These are phyloP conservation scores for Neostapfia colusana DNA, from an alignment of 176 grass and related monocot species.

Conservation along the genomic window DNA sequence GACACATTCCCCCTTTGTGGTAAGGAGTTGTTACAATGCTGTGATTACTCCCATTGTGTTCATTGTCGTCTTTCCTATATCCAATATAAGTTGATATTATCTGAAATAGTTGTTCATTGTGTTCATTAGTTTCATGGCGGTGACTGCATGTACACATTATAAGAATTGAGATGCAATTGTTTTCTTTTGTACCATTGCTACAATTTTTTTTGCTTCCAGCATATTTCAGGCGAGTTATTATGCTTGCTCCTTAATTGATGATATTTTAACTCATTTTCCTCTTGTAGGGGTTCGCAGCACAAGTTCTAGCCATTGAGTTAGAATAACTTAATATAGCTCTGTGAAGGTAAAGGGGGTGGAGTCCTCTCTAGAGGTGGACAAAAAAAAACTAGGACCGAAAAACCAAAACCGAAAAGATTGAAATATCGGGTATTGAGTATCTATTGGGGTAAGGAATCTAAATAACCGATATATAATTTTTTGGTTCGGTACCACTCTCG, in stretches of 20 bases:
- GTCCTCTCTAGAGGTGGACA: too few relatives aligned
- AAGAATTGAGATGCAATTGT: background rate
- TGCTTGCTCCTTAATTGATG: background rate
- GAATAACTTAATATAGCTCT: background rate
- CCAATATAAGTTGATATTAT: background rate
- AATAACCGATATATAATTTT: too few relatives aligned
- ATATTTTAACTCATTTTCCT: background rate
- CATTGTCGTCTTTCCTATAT: background rate
- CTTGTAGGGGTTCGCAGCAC: constrained; percentile 15
- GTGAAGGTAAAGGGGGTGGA: constrained; percentile 22
- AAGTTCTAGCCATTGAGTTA: background rate
- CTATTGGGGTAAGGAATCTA: too few relatives aligned
- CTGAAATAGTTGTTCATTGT: background rate
- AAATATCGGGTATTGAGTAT: too few relatives aligned
- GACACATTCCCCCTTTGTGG: background rate
- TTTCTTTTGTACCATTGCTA: background rate
- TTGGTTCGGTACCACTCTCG: too few relatives aligned
- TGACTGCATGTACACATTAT: background rate
- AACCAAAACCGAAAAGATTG: too few relatives aligned
- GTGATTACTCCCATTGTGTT: background rate
- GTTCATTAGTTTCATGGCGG: too few relatives aligned
- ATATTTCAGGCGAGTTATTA: background rate
- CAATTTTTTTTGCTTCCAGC: background rate
- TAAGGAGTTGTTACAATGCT: background rate
- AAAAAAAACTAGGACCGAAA: too few relatives aligned